Evolutionary conservation across 2,329 filamentous ascomycete species (phyloP).

Genomic region (Sclerotinia nivalis): DNA sequence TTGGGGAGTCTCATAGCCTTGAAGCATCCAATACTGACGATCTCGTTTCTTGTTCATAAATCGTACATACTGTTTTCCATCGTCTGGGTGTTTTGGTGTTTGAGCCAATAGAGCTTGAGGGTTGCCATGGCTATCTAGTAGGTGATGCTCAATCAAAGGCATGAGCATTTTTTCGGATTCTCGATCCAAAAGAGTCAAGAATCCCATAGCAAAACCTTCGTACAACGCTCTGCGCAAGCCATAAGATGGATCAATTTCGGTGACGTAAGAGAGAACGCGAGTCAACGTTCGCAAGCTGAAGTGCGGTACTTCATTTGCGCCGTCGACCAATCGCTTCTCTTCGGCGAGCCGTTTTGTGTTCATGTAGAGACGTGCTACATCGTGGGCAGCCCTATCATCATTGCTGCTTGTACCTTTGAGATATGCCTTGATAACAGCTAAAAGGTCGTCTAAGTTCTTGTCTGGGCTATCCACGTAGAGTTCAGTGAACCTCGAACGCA

Average conservation of each 20-base stretch:
- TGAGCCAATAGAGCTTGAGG: slow-evolving; percentile 73
- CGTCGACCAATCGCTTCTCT: slow-evolving; percentile 85
- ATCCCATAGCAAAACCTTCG: slow-evolving; percentile 98
- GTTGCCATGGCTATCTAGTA: slow-evolving; percentile 71
- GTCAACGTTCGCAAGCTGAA: slow-evolving; percentile 96
- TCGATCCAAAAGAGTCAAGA: slow-evolving; percentile 82
- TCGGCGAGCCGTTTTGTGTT: slow-evolving; percentile 80
- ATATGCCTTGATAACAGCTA: slow-evolving; percentile 86
- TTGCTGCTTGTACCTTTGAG: slow-evolving; percentile 70
- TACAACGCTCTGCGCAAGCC: slow-evolving; percentile 82
- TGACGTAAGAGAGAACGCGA: slow-evolving; percentile 83
- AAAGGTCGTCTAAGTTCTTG: slow-evolving; percentile 78
- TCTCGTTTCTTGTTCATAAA: slow-evolving; percentile 66
- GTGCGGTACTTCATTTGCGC: slow-evolving; percentile 92
- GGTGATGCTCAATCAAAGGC: slow-evolving; percentile 76
- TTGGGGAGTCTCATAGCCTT: slow-evolving; percentile 66
- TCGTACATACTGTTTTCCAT: slow-evolving; percentile 76
- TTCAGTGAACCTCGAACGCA: slow-evolving; percentile 92
- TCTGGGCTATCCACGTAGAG: slow-evolving; percentile 93
- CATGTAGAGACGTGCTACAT: slow-evolving; percentile 85
- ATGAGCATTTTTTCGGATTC: slow-evolving; percentile 77
- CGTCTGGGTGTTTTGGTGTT: slow-evolving; percentile 72
- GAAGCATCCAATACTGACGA: slow-evolving; percentile 85
- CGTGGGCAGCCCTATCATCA: slow-evolving; percentile 72
- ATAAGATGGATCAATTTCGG: slow-evolving; percentile 80